Conservation (phyloP, 2,329 filamentous ascomycete genomes). For the Alternaria infectoria region DNA sequence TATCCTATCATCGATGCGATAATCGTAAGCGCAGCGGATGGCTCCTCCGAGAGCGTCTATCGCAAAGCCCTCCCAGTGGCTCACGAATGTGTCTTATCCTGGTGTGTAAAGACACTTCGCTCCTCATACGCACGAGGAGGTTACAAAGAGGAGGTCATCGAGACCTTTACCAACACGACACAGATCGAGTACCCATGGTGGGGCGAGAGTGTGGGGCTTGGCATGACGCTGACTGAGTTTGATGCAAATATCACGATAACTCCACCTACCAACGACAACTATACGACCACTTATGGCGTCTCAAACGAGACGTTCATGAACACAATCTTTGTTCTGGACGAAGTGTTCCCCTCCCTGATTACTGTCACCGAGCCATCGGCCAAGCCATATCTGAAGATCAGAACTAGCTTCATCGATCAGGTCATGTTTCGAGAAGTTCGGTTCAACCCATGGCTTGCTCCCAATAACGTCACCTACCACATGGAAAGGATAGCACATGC, state of each 20-base stretch:
- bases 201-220: too few relatives aligned
- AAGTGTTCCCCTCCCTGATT: constrained; percentile 16
- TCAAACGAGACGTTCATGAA: constrained; percentile 1
- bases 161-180: constrained; percentile 4
- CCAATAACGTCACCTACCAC: constrained; percentile 29
- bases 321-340: not conserved
- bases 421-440: not conserved
- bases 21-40: constrained; percentile 14
- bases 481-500: constrained; percentile 25
- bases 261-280: not conserved
- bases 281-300: constrained; percentile 9
- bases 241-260: constrained; percentile 9
- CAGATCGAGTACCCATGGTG: constrained; percentile 4
- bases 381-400: not conserved
- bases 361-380: not conserved
- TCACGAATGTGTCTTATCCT: constrained; percentile 31
- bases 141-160: constrained; percentile 21
- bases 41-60: constrained; percentile 13
- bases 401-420: not conserved
- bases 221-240: not conserved
- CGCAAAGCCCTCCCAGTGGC: constrained; percentile 12
- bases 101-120: constrained; percentile 31
- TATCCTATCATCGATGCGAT: constrained; percentile 20
- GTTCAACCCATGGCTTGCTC: constrained; percentile 24
- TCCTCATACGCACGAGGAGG: constrained; percentile 20